A percentile compares a stretch with the other conserved stretches of the same genome.
These are phyloP conservation scores for Nitzschia sp. DNA, from an alignment of 108 stramenopile genomes.

Conservation along the genomic window DNA sequence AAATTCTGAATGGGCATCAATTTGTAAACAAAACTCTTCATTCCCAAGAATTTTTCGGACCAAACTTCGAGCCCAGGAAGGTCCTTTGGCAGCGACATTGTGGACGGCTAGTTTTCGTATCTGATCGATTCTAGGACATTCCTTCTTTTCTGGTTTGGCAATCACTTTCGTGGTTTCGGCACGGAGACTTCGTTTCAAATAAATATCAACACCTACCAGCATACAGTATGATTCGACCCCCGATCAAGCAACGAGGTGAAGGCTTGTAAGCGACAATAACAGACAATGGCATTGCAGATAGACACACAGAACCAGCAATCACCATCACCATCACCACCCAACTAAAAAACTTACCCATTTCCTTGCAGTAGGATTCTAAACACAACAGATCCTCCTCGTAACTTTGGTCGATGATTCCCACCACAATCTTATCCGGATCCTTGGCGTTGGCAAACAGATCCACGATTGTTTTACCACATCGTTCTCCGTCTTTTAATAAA, in stretches of 20 bases:
- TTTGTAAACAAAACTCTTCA: slow-evolving; percentile 98
- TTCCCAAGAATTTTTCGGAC: slow-evolving; percentile 82
- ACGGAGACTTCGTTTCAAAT: slow-evolving; percentile 24
- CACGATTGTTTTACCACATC: slow-evolving; percentile 70
- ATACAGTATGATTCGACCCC: too few species aligned
- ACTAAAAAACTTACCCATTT: slow-evolving; percentile 6
- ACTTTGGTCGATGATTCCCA: slow-evolving; percentile 85
- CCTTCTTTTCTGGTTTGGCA: slow-evolving; percentile 8
- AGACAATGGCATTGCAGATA: too few species aligned
- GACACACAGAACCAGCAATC: too few species aligned
- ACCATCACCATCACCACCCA: too few species aligned
- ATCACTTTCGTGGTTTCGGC: slow-evolving; percentile 40
- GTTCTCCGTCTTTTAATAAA: slow-evolving; percentile 71
- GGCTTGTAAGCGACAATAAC: too few species aligned
- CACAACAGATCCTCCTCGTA: slow-evolving; percentile 46
- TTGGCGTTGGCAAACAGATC: slow-evolving; percentile 70
- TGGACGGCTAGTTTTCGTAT: slow-evolving; percentile 64
- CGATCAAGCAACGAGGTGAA: too few species aligned
- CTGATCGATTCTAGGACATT: slow-evolving; percentile 55
- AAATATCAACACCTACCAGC: slow-evolving; percentile 30
- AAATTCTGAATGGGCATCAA: slow-evolving; percentile 91
- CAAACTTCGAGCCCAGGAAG: slow-evolving; percentile 72
- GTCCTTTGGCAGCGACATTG: slow-evolving; percentile 71
- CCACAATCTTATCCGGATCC: slow-evolving; percentile 66
- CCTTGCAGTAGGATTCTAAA: slow-evolving; percentile 49